Evolutionary conservation across 805 yeast species (phyloP).

Genomic region (Kazachstania taianensis): DNA sequence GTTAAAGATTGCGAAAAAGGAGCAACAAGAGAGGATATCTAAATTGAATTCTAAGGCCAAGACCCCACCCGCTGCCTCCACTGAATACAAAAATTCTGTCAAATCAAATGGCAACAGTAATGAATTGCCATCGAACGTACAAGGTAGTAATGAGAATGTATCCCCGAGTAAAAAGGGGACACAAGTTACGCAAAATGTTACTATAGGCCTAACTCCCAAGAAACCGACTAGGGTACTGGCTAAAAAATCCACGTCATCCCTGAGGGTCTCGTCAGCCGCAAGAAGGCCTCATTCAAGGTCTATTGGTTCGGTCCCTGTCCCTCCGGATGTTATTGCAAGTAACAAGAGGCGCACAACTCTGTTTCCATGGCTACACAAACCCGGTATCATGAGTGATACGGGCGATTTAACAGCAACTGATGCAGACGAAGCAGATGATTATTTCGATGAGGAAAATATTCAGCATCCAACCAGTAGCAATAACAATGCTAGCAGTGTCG

Average conservation of each 20-base stretch:
- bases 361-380: slow-evolving; percentile 25
- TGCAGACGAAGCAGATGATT: slow-evolving; percentile 23
- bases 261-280: not conserved
- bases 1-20: slow-evolving; percentile 27
- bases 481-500: not conserved
- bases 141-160: not conserved
- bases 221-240: not conserved
- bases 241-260: not conserved
- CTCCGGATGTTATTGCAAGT: slow-evolving; percentile 27
- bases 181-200: not conserved
- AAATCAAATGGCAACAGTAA: not conserved
- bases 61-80: not conserved
- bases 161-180: not conserved
- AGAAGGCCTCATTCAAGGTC: slow-evolving; percentile 28
- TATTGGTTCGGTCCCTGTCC: slow-evolving; percentile 23
- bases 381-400: slow-evolving; percentile 25
- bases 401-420: slow-evolving; percentile 24
- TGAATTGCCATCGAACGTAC: not conserved
- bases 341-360: slow-evolving; percentile 19
- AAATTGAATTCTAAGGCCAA: not conserved
- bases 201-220: not conserved
- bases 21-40: slow-evolving; percentile 7
- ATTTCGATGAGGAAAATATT: slow-evolving; percentile 17
- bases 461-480: too few species aligned
- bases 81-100: too few species aligned